phyloP scores from a whole-genome alignment of 2,329 filamentous ascomycete species.

The Paraphoma sp. region DNA sequence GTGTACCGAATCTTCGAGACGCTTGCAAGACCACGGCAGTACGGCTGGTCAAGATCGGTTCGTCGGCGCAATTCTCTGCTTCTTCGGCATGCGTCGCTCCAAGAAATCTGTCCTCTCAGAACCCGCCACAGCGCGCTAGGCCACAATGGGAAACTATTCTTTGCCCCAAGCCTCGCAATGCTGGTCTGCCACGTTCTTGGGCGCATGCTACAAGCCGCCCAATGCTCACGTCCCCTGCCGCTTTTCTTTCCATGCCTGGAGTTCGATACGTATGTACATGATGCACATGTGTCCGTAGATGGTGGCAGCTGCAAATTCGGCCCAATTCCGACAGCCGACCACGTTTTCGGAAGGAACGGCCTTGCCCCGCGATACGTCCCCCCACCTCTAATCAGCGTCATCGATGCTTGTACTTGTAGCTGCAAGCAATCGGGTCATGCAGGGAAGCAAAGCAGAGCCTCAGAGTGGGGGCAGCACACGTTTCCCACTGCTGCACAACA shows the following conservation, averaged over 20 bases:
- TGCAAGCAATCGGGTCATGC: not conserved
- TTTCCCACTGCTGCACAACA: not conserved
- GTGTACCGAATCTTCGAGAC: not conserved
- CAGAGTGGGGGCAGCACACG: not conserved
- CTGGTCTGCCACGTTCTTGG: slow-evolving; percentile 9
- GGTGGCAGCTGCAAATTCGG: not conserved
- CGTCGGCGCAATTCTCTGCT: slow-evolving; percentile 7
- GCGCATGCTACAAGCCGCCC: slow-evolving; percentile 8
- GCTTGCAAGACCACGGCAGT: not conserved
- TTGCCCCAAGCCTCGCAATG: not conserved
- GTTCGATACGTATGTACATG: not conserved
- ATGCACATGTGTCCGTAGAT: not conserved
- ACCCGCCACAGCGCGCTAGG: slow-evolving; percentile 4
- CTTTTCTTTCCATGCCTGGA: not conserved
- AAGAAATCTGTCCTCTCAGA: slow-evolving; percentile 35
- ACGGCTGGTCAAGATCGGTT: slow-evolving; percentile 1
- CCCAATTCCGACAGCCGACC: not conserved
- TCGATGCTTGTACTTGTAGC: not conserved
- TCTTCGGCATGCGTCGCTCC: slow-evolving; percentile 14
- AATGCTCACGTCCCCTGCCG: not conserved
- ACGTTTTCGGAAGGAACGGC: not conserved
- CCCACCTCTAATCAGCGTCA: not conserved
- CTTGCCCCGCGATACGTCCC: slow-evolving; percentile 7
- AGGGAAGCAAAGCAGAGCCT: not conserved
- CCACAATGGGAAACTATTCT: not conserved